These are phyloP conservation scores for Malbranchea cinnamomea DNA, from an alignment of 2,329 filamentous ascomycete genomes.

Conservation along the genomic window DNA sequence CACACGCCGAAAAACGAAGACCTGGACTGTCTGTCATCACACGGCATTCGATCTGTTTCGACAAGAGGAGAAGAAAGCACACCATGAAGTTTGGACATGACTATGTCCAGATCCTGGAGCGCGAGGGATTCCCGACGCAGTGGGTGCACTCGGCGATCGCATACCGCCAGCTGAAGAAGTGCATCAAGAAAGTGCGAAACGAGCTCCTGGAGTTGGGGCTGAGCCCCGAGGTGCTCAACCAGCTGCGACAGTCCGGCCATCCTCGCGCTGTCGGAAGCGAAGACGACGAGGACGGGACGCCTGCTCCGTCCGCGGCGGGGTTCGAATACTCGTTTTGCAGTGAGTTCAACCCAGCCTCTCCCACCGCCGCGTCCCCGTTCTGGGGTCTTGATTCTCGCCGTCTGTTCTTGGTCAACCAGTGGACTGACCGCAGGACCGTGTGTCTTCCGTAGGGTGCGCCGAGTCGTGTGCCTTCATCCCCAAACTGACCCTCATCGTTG, in stretches of 20 bases:
- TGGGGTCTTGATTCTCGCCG: slow-evolving; percentile 4
- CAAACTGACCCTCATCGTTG: slow-evolving; percentile 54
- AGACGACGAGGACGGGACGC: slow-evolving; percentile 1
- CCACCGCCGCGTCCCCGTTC: no score
- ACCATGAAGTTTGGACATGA: slow-evolving; percentile 76
- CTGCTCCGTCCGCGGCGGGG: slow-evolving; percentile 6
- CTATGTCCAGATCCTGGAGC: slow-evolving; percentile 54
- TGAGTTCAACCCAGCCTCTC: no score
- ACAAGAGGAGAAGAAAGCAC: no score
- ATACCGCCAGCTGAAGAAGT: slow-evolving; percentile 76
- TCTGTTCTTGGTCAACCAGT: slow-evolving; percentile 1
- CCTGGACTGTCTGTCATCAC: no score
- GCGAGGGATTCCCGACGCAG: slow-evolving; percentile 59
- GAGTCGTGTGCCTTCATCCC: slow-evolving; percentile 41
- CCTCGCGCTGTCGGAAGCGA: not conserved
- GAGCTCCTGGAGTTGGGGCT: slow-evolving; percentile 60
- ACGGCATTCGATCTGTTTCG: no score
- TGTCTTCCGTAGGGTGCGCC: slow-evolving; percentile 18
- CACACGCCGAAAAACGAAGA: no score
- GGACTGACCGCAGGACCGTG: no score
- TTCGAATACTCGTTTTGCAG: slow-evolving; percentile 9
- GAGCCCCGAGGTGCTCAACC: slow-evolving; percentile 52
- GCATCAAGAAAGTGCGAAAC: slow-evolving; percentile 61
- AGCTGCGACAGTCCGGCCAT: slow-evolving; percentile 35
- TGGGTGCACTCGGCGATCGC: slow-evolving; percentile 63